Evolutionary conservation across 495 filamentous ascomycete species (phyloP), one percentile per base, ranked within the genome.

Genomic region (Letharia columbiana): DNA sequence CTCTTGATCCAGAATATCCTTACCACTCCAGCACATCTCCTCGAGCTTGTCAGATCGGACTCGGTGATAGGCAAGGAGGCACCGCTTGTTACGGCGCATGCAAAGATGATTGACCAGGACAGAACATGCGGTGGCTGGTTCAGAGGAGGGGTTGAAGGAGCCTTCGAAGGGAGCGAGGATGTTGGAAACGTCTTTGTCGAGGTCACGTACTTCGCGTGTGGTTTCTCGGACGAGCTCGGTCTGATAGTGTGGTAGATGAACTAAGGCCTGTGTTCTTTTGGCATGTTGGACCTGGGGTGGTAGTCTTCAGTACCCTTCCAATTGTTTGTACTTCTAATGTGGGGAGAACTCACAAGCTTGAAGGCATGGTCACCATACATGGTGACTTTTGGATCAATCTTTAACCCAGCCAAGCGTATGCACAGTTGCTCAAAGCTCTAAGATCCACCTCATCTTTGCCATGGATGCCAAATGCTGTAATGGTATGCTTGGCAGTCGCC

Each of bases 31-130:
- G 64, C 91, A 94, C 72, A 96, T 86, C 77, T 94, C 90, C 72
- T 98, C 94, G 54, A 99, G 81, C 74, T 92, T 96, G 72, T 97
- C 90, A 4, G 91, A 86, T 35, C 94, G 85, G 4, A 90, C 91
- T 37, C 89, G 86, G 74, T 98, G 95, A 71, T 99, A 99, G 23
- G 93, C 92, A 2, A 99, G 84, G 10, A 99, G 83, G 71, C 95
- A 98, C 52, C 94, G 88, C 75, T 99, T 99, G 76, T 99, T 96
- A 54, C 95, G 83, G 31, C 93, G 87, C 89, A 96, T 96, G 67
- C 90, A 91, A 5, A 98, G 79, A 72, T 98, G 94, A 76, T 96
- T 89, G 67, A 97, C 91, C 23, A 99, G 84, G 23, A 99, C 81
- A 9, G 89, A 88, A 73, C 90, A 95, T 11, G 93, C 93, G 49